Evolutionary conservation across 2,329 filamentous ascomycete genomes (phyloP).

Genomic region (Paecilomyces dactylethromorphus): DNA sequence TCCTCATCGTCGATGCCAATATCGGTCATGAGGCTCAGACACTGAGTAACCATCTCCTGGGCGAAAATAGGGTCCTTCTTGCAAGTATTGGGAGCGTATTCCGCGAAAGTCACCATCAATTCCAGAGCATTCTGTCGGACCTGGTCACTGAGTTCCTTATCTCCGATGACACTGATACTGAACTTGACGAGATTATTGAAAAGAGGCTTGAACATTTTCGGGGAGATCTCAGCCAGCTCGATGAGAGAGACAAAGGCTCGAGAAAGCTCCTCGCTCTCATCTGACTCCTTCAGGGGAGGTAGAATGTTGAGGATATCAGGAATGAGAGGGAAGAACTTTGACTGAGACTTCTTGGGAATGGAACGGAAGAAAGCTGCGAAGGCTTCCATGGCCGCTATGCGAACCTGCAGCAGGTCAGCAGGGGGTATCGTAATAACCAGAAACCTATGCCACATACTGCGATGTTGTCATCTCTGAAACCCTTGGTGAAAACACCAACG

Average conservation of each 20-base stretch:
- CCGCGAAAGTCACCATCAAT: constrained; percentile 95
- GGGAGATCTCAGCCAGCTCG: constrained; percentile 86
- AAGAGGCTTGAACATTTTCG: constrained; percentile 95
- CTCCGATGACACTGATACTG: constrained; percentile 85
- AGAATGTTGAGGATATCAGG: constrained; percentile 91
- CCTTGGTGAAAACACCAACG: constrained; percentile 77
- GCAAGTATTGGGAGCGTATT: constrained; percentile 90
- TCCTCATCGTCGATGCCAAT: constrained; percentile 92
- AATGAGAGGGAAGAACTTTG: constrained; percentile 80
- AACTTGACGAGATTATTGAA: constrained; percentile 92
- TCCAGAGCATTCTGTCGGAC: constrained; percentile 92
- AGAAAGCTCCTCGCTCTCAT: constrained; percentile 84
- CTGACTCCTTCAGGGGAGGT: constrained; percentile 84
- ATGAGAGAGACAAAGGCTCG: constrained; percentile 87
- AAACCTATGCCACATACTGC: constrained; percentile 47
- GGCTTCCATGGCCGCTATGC: constrained; percentile 89
- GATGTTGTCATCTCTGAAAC: constrained; percentile 83
- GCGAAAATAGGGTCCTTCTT: constrained; percentile 90
- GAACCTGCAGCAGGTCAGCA: constrained; percentile 54
- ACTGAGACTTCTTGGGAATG: constrained; percentile 77
- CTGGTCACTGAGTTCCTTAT: constrained; percentile 87
- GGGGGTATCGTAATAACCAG: background rate
- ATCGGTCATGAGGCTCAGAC: constrained; percentile 95
- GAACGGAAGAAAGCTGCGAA: constrained; percentile 95
- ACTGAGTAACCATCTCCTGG: constrained; percentile 96